A percentile compares a stretch with the other conserved stretches of the same genome.
Evolutionary conservation across 208 protist genomes (phyloP).

Genomic region (Crithidia mellificae): DNA sequence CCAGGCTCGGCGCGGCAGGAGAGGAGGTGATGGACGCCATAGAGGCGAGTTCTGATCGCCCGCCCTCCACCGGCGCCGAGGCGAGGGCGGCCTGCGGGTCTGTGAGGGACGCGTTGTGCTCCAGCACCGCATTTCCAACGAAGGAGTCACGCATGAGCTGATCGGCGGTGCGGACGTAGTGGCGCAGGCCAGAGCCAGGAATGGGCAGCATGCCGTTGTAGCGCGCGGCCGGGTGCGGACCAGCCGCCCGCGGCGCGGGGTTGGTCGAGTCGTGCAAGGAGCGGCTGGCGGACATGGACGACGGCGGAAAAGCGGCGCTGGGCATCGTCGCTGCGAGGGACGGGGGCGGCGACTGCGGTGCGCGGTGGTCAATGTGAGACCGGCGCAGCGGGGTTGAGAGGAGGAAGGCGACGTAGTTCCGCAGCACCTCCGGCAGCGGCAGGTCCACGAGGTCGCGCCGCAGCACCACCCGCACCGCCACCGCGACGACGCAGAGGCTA

Average conservation of each 20-base stretch:
- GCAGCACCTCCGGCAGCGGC: constrained; percentile 45
- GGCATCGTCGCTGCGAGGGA: neutral
- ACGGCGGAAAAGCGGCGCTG: neutral
- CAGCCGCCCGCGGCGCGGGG: neutral
- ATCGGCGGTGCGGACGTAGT: constrained; percentile 37
- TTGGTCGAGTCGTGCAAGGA: neutral
- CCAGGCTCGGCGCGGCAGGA: constrained; percentile 13
- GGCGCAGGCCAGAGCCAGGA: constrained; percentile 33
- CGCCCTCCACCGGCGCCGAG: neutral
- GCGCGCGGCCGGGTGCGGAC: neutral
- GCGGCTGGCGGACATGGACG: neutral
- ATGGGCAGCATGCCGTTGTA: neutral
- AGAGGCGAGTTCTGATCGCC: too few relatives aligned
- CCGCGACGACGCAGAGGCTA: constrained; percentile 36
- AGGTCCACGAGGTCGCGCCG: constrained; percentile 47
- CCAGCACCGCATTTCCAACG: constrained; percentile 24
- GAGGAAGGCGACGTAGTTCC: constrained; percentile 37
- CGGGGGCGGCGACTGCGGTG: neutral
- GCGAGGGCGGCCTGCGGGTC: neutral
- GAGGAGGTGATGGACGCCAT: constrained; percentile 8
- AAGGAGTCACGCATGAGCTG: constrained; percentile 35
- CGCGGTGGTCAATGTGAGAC: neutral
- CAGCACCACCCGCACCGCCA: constrained; percentile 48
- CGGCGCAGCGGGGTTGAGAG: constrained; percentile 36
- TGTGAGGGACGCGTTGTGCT: constrained; percentile 24